Evolutionary conservation across 345 rosid species (phyloP).

Genomic region (Brassica nigra): DNA sequence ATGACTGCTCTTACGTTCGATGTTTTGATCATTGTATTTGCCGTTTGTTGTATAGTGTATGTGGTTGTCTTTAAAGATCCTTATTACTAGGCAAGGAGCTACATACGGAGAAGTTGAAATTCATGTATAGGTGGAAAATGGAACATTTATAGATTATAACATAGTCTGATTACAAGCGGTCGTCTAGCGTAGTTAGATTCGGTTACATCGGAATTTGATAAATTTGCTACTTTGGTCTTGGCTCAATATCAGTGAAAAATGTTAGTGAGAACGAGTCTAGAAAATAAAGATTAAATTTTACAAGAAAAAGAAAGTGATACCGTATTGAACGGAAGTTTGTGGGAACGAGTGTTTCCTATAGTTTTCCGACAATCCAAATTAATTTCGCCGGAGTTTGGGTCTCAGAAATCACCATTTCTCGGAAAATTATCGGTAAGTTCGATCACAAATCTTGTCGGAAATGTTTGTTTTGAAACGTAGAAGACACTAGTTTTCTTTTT

Average conservation of each 20-base stretch:
- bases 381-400: no score
- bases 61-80: conserved; percentile 69
- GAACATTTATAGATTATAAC: not conserved
- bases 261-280: not conserved
- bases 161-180: not conserved
- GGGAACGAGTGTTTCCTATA: no score
- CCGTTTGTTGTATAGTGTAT: conserved; percentile 63
- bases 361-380: no score
- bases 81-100: conserved; percentile 39
- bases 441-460: no score
- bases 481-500: no score
- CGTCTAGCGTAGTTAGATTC: not conserved
- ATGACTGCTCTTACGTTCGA: conserved; percentile 82
- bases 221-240: no score
- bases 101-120: not conserved
- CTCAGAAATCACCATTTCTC: no score
- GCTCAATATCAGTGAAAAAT: not conserved
- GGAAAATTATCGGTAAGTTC: no score
- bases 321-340: no score
- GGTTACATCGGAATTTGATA: not conserved
- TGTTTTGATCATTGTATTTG: conserved; percentile 50
- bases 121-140: not conserved
- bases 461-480: no score
- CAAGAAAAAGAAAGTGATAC: no score
- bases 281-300: no score